These are phyloP conservation scores for Lactarius hengduanensis DNA, from an alignment of 768 basidiomycete genomes.

Conservation along the genomic window DNA sequence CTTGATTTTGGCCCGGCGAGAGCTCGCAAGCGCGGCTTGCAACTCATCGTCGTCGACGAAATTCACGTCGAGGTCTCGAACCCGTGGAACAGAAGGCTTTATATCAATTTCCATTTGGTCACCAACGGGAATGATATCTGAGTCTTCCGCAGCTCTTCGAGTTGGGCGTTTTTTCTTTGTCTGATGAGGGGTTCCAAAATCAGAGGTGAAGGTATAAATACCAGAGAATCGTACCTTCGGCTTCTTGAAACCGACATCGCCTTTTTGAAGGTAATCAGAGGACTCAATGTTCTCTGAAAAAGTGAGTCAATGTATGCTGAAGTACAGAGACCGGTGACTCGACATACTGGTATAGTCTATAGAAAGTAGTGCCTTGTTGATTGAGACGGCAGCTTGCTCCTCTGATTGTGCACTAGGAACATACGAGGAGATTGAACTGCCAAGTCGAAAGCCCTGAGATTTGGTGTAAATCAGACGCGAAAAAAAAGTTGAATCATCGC, in stretches of 20 bases:
- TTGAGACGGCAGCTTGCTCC: constrained; percentile 52
- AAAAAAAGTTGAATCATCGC: constrained; percentile 28
- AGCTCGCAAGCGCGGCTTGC: constrained; percentile 85
- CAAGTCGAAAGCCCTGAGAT: constrained; percentile 84
- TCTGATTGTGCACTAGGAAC: constrained; percentile 42
- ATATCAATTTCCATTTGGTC: constrained; percentile 80
- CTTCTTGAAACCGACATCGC: constrained; percentile 94
- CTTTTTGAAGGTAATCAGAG: constrained; percentile 88
- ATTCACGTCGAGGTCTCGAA: constrained; percentile 77
- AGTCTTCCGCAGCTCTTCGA: constrained; percentile 59
- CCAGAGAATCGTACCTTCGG: constrained; percentile 57
- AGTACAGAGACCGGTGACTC: not conserved
- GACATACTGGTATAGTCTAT: constrained; percentile 89
- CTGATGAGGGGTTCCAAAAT: constrained; percentile 39
- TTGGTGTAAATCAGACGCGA: constrained; percentile 3
- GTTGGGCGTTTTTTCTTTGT: constrained; percentile 90
- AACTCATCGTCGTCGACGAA: constrained; percentile 99
- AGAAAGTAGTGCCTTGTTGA: constrained; percentile 78
- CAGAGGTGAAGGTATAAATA: not conserved
- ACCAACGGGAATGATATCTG: constrained; percentile 45
- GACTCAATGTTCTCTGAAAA: constrained; percentile 76
- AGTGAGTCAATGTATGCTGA: constrained; percentile 20
- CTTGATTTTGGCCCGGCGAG: constrained; percentile 80
- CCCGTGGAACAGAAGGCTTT: constrained; percentile 63
- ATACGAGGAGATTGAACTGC: constrained; percentile 50